phyloP scores from a whole-genome alignment of 768 basidiomycete genomes.

The Cystofilobasidium macerans region DNA sequence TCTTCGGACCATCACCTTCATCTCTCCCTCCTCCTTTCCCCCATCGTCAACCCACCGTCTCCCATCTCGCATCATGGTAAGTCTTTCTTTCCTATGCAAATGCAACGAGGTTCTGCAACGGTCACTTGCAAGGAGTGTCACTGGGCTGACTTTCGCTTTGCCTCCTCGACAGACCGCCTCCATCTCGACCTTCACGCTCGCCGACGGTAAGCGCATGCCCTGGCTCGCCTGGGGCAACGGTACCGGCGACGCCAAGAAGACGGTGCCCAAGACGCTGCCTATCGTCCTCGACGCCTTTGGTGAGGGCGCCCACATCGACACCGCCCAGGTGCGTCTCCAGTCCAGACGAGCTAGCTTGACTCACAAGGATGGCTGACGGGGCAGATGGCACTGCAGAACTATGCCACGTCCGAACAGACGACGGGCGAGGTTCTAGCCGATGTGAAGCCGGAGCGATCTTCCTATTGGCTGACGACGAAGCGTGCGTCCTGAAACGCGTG shows the following conservation, averaged over 20 bases:
- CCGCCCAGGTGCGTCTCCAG: constrained; percentile 28
- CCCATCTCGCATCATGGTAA: too few species aligned
- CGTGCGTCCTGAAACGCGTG: constrained; percentile 18
- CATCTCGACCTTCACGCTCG: constrained; percentile 30
- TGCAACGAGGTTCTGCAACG: too few species aligned
- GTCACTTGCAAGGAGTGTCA: too few species aligned
- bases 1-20: too few species aligned
- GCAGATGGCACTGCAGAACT: neutral
- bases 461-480: constrained; percentile 36
- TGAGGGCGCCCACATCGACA: constrained; percentile 29
- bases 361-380: too few species aligned
- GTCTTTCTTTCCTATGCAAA: too few species aligned
- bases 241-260: constrained; percentile 25
- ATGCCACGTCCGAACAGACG: constrained; percentile 31
- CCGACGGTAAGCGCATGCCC: constrained; percentile 35
- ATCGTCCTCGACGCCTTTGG: constrained; percentile 18
- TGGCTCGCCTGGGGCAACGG: constrained; percentile 33
- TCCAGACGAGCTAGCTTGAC: neutral
- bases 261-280: neutral
- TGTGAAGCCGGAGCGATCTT: constrained; percentile 21
- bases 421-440: constrained; percentile 28
- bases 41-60: too few species aligned
- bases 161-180: constrained; percentile 19
- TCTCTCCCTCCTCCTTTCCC: too few species aligned
- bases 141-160: too few species aligned